Base-by-base conservation (phyloP, 2,329 filamentous ascomycete species). In the Colletotrichum siamense region DNA sequence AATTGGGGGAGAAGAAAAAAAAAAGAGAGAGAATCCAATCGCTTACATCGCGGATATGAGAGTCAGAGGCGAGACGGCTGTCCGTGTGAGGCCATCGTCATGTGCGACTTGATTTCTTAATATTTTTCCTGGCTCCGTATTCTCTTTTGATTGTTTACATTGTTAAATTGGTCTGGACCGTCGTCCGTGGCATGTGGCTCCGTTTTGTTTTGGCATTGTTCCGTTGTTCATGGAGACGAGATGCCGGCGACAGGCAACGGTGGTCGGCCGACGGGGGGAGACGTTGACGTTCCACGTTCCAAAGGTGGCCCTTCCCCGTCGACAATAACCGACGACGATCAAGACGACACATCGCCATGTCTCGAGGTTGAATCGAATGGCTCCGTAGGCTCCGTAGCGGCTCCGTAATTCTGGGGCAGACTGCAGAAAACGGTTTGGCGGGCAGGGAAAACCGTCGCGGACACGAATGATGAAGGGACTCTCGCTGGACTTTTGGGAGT, bases 321-420 rank as follows among this genome's bases (percentile, higher is more conserved):
- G 34, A 71, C 68, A 66, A 62, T 70, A 57, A 62, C 57, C 68
- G 52, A 44, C 59, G 69, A 59, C 64, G 73, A 76, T 73, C 73
- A 76, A 76, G 70, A 76, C 73, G 70, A 76, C 28, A 69, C 70
- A 76, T 69, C 26, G 64, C 73, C 65, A 65, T 76, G 70, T 76
- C 59, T 65, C 44, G 63, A 68, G 44, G 57, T 15, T 65, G 39
- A 34, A 64, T 30, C 44, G 55, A 65, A 70, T 52, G 68, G 57
- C 59, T 52, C 63, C 39, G 39, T 66, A 30, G 65, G 44, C 55
- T 63, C 69, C 55, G 69, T 63, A 69, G 57, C 32, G 66, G 69
- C 73, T 65, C 63, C 70, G 64, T 69, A 69, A 69, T 69, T 61
- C 59, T 73, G 55, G 63, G 67, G 73, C 30, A 26, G 18, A 16